Conservation (phyloP, 768 basidiomycete genomes). For the Ramaria sp. region DNA sequence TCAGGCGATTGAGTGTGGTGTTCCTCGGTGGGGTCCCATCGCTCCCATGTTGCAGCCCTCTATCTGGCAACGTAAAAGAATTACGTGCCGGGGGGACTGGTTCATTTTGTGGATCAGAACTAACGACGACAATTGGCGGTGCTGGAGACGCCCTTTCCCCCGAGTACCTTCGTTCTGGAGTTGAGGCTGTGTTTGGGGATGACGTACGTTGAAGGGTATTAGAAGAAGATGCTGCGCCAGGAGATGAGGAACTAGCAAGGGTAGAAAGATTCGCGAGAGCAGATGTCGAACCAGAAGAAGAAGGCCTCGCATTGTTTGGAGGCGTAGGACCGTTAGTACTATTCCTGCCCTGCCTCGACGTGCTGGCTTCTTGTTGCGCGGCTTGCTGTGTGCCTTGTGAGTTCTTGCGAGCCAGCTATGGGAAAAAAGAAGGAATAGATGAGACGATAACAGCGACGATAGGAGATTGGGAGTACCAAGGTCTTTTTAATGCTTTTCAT, state of each 20-base stretch:
- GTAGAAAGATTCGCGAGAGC: constrained; percentile 26
- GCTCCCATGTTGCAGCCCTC: constrained; percentile 14
- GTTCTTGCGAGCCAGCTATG: constrained; percentile 57
- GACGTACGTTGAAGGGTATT: constrained; percentile 23
- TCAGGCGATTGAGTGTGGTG: constrained; percentile 60
- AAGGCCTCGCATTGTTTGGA: constrained; percentile 33
- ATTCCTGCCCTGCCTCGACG: constrained; percentile 35
- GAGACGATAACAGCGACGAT: constrained; percentile 11
- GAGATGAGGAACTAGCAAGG: constrained; percentile 24
- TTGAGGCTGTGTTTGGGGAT: constrained; percentile 24
- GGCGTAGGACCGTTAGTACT: constrained; percentile 36
- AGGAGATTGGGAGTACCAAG: constrained; percentile 32
- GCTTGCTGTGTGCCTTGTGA: constrained; percentile 57
- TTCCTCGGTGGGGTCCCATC: constrained; percentile 53
- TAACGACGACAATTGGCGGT: constrained; percentile 83
- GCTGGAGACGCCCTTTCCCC: constrained; percentile 36
- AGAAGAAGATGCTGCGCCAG: constrained; percentile 24
- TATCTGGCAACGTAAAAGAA: constrained; percentile 4
- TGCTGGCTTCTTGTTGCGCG: constrained; percentile 60
- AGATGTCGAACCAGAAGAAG: constrained; percentile 24
- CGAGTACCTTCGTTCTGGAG: constrained; percentile 54
- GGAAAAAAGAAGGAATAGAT: background rate
- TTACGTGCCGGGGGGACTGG: background rate
- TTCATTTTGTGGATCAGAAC: constrained; percentile 39
- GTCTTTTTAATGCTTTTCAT: constrained; percentile 88